Evolutionary conservation across 106 monocot genomes (phyloP).

Genomic region (Dendrobium huoshanense): DNA sequence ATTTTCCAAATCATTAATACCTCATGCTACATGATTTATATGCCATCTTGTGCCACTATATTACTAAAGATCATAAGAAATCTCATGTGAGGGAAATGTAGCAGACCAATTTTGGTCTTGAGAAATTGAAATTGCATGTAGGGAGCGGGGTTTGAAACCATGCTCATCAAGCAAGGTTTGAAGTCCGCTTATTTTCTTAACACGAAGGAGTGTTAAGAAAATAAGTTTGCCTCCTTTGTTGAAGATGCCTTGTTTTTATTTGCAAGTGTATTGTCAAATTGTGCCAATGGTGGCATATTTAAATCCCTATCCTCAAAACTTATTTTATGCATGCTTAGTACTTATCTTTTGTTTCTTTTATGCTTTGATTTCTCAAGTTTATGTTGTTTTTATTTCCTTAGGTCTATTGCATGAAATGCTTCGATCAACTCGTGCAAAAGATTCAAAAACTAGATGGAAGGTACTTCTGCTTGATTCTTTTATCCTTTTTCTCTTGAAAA

Average conservation of each 20-base stretch:
- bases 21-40: too few species aligned
- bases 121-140: background rate
- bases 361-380: constrained; percentile 9
- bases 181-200: background rate
- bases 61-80: background rate
- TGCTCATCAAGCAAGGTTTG: background rate
- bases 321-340: background rate
- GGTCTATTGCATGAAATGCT: constrained; percentile 71
- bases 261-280: background rate
- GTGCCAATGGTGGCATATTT: background rate
- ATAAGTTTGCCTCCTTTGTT: background rate
- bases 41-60: background rate
- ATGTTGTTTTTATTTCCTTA: constrained; percentile 12
- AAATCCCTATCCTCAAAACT: background rate
- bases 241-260: background rate
- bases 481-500: background rate
- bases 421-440: constrained; percentile 48
- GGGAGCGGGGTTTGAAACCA: background rate
- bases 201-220: too few species aligned
- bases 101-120: background rate
- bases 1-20: background rate
- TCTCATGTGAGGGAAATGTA: background rate
- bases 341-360: constrained; percentile 2
- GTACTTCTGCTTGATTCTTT: constrained; percentile 19
- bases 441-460: constrained; percentile 73